A percentile compares a stretch with the other conserved stretches of the same genome.
Conservation (phyloP, 1,284 basidiomycete species). For the Cerioporus squamosus region DNA sequence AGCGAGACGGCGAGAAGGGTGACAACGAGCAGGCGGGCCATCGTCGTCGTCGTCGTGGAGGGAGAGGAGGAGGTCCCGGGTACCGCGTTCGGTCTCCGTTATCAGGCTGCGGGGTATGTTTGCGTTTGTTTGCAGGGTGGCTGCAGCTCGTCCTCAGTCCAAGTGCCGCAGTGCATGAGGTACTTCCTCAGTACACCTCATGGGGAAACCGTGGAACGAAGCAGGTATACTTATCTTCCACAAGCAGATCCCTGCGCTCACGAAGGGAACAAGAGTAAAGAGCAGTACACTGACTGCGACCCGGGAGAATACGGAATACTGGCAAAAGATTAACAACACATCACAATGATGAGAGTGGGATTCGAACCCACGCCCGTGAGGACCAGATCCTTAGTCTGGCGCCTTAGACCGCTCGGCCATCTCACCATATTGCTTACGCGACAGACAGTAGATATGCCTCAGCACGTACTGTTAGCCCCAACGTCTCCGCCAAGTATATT, state of each 20-base stretch:
- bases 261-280: no score
- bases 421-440: constrained; percentile 50
- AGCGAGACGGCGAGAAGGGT: constrained; percentile 49
- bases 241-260: no score
- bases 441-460: no score
- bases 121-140: constrained; percentile 21
- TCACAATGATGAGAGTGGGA: constrained; percentile 43
- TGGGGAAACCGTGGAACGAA: neutral
- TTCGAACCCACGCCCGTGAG: constrained; percentile 49
- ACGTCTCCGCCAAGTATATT: no score
- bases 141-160: neutral
- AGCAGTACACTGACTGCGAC: no score
- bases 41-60: constrained; percentile 42
- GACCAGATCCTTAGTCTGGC: constrained; percentile 72
- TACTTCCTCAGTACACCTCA: constrained; percentile 1
- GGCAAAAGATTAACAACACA: no score
- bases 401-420: constrained; percentile 88
- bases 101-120: constrained; percentile 30
- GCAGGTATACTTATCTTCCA: no score
- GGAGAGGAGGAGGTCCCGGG: constrained; percentile 2
- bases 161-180: neutral
- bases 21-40: constrained; percentile 44
- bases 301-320: no score
- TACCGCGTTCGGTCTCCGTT: constrained; percentile 19
- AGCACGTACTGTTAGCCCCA: no score